These are phyloP conservation scores for Suillus variegatus DNA, from an alignment of 768 basidiomycete genomes.

Conservation along the genomic window DNA sequence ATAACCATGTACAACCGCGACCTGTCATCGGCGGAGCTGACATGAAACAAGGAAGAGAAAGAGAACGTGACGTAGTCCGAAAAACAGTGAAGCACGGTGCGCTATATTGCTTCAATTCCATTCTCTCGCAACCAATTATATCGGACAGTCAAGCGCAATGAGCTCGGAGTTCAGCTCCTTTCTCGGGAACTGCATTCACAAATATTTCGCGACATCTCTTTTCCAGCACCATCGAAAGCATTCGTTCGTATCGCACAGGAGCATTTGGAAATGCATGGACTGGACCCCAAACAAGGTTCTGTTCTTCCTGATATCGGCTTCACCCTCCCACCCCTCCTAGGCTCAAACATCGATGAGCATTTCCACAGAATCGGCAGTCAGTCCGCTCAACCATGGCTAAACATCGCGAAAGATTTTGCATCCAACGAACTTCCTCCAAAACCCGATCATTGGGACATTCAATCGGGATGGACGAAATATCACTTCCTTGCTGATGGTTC, in stretches of 20 bases:
- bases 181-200: constrained; percentile 80
- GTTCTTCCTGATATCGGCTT: constrained; percentile 79
- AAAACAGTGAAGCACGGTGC: constrained; percentile 12
- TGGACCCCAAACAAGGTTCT: constrained; percentile 79
- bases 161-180: constrained; percentile 92
- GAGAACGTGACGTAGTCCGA: not conserved
- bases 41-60: not conserved
- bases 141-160: constrained; percentile 67
- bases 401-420: constrained; percentile 63
- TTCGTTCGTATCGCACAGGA: constrained; percentile 76
- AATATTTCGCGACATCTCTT: constrained; percentile 71
- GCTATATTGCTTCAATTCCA: not conserved
- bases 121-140: not conserved
- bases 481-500: constrained; percentile 70
- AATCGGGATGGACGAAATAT: constrained; percentile 91
- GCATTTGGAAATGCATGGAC: constrained; percentile 80
- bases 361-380: constrained; percentile 77
- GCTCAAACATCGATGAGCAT: constrained; percentile 80
- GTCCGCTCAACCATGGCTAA: constrained; percentile 76
- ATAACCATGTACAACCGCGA: not conserved
- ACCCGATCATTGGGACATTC: constrained; percentile 54
- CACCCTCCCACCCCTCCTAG: constrained; percentile 83
- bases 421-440: constrained; percentile 56
- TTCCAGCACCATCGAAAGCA: constrained; percentile 58
- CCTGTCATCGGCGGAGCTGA: not conserved